phyloP scores from a whole-genome alignment of 2,329 filamentous ascomycete species.

The Berkeleyomyces basicola region DNA sequence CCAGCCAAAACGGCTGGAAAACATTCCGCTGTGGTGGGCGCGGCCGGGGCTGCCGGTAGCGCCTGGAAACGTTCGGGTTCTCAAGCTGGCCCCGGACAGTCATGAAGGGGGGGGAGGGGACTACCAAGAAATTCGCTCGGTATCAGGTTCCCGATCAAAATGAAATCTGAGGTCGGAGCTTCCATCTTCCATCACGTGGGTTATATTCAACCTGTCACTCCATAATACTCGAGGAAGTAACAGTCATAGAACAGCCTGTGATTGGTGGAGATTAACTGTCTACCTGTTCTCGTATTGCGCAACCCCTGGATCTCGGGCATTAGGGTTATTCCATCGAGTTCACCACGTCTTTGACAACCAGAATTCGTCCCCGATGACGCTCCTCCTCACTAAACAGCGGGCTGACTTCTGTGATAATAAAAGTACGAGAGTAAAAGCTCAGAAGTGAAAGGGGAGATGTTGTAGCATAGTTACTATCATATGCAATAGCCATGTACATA shows the following conservation, averaged over 20 bases:
- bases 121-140: background rate
- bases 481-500: too few relatives aligned
- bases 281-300: background rate
- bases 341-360: too few relatives aligned
- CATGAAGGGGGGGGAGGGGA: background rate
- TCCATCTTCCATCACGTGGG: background rate
- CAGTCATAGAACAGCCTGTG: background rate
- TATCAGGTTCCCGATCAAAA: background rate
- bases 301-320: background rate
- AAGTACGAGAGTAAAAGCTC: too few relatives aligned
- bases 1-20: too few relatives aligned
- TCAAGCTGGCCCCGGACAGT: background rate
- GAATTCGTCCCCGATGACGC: too few relatives aligned
- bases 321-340: too few relatives aligned
- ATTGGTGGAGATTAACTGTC: background rate
- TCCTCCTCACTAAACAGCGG: too few relatives aligned
- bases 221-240: background rate
- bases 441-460: too few relatives aligned
- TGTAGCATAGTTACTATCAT: too few relatives aligned
- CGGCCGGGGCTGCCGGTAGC: background rate
- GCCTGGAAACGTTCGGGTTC: background rate
- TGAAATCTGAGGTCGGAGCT: background rate
- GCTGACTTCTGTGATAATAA: too few relatives aligned
- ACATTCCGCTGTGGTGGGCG: background rate
- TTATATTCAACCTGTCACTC: background rate